A percentile compares a stretch with the other conserved stretches of the same genome.
Conservation (phyloP, 148 eudicot species). For the Vaccinium darrowii region DNA sequence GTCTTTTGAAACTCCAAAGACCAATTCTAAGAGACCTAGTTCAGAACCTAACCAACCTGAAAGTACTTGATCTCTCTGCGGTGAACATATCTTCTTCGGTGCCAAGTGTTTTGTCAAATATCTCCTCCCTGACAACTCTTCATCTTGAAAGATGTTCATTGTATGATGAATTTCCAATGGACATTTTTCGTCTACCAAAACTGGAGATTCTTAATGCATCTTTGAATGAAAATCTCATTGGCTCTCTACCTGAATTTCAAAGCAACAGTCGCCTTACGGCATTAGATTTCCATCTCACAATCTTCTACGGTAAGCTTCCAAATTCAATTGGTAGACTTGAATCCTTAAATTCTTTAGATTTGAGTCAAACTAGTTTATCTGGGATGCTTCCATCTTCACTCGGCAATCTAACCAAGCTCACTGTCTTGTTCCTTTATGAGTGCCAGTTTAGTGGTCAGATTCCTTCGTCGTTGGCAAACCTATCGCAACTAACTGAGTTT, state of each 20-base stretch:
- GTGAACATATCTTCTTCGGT: no score
- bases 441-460: constrained; percentile 6
- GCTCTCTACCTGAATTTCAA: constrained; percentile 17
- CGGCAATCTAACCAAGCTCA: constrained; percentile 14
- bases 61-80: no score
- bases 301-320: constrained; percentile 4
- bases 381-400: constrained; percentile 25
- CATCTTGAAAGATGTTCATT: no score
- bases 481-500: background rate
- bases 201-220: background rate
- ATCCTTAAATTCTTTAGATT: background rate
- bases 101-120: no score
- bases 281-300: background rate
- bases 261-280: background rate
- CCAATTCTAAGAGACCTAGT: no score
- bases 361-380: constrained; percentile 5
- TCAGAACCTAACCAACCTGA: no score
- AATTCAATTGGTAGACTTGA: constrained; percentile 25
- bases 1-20: no score
- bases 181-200: background rate
- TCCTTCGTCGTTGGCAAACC: background rate
- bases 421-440: background rate
- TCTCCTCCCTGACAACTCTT: no score
- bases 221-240: background rate
- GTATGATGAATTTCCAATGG: no score